Conservation (phyloP, 345 rosid genomes). For the Dipteronia dyeriana region DNA sequence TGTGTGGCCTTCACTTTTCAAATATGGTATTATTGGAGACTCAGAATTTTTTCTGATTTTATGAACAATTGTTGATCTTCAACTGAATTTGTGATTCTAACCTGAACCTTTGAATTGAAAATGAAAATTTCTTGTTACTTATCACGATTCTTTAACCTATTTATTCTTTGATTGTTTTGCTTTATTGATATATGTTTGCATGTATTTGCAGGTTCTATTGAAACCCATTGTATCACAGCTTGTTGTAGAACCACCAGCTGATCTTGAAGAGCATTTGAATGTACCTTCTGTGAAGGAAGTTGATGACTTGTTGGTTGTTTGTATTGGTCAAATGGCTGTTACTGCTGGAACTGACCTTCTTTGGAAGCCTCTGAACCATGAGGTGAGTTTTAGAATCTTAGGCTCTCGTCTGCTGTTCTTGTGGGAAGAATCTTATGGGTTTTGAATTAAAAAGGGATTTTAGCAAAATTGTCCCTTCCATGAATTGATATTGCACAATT, state of each 20-base stretch:
- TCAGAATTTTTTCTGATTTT: not conserved
- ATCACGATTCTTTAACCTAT: not conserved
- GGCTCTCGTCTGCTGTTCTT: not conserved
- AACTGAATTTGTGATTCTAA: slow-evolving; percentile 7
- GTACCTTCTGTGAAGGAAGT: slow-evolving; percentile 71
- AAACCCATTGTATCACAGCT: slow-evolving; percentile 86
- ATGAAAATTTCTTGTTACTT: not conserved
- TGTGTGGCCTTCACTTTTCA: not conserved
- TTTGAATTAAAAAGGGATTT: not conserved
- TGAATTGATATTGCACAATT: too few species aligned
- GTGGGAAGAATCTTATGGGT: not conserved
- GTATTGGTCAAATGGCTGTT: slow-evolving; percentile 96
- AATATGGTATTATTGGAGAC: not conserved
- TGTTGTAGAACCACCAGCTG: slow-evolving; percentile 59
- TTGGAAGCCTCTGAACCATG: slow-evolving; percentile 91
- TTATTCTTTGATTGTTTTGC: slow-evolving; percentile 12
- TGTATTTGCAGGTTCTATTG: slow-evolving; percentile 63
- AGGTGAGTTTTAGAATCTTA: slow-evolving; percentile 47
- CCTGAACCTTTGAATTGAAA: not conserved
- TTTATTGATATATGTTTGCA: not conserved
- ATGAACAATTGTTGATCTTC: not conserved
- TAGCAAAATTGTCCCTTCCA: too few species aligned
- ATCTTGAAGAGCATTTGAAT: slow-evolving; percentile 51
- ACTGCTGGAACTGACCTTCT: slow-evolving; percentile 85
- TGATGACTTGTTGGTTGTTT: slow-evolving; percentile 65